A percentile compares a stretch with the other conserved stretches of the same genome.
Evolutionary conservation across 192 early-diverging fungal species (phyloP).

Genomic region (Paraglomus brasilianum): DNA sequence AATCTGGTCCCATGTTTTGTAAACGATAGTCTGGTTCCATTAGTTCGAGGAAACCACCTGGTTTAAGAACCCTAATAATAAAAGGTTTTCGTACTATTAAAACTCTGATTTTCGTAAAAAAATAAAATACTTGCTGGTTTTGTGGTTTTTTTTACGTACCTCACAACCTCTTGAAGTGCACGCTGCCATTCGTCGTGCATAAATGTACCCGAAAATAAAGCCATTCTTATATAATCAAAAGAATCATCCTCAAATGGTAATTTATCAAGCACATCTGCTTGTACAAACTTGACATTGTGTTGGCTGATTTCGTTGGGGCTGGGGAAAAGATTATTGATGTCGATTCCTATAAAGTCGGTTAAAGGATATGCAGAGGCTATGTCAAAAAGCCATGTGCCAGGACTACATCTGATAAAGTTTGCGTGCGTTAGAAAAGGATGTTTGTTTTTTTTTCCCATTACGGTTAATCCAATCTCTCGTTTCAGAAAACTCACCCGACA

Average conservation of each 20-base stretch:
- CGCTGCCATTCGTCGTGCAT: not conserved
- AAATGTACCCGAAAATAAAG: not conserved
- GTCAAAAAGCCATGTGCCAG: constrained; percentile 19
- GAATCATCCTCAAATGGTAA: constrained; percentile 25
- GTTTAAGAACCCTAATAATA: constrained; percentile 35
- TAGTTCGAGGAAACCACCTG: constrained; percentile 45
- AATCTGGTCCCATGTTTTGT: not conserved
- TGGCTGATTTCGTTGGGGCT: constrained; percentile 21
- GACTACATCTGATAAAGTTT: constrained; percentile 1
- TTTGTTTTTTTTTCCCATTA: no score
- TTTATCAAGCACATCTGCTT: not conserved
- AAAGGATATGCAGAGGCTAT: not conserved
- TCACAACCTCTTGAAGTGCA: not conserved
- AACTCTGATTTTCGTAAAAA: not conserved
- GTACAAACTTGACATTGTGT: constrained; percentile 6
- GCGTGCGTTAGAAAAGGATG: no score
- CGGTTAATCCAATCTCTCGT: no score
- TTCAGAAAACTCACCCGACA: constrained; percentile 13
- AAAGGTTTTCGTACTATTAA: constrained; percentile 7
- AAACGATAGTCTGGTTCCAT: constrained; percentile 26
- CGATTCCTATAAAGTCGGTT: constrained; percentile 23
- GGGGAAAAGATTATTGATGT: constrained; percentile 25
- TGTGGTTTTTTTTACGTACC: not conserved
- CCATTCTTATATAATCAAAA: constrained; percentile 11
- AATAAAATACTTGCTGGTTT: not conserved